Base-by-base conservation (phyloP, 768 basidiomycete species). In the Suillus plorans region DNA sequence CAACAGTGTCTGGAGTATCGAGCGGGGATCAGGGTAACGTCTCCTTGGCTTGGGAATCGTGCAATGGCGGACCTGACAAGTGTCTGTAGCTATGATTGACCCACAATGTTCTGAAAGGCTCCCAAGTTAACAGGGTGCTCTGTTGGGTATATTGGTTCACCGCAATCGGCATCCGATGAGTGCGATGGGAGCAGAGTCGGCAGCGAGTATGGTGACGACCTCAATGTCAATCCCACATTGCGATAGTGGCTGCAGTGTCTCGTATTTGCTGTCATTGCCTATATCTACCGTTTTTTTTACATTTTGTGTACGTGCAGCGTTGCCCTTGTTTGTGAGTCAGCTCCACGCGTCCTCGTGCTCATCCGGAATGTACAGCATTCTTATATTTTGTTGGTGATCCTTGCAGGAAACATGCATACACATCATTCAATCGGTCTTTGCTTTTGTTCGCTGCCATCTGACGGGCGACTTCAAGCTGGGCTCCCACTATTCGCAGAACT, bases 21-120 rank as follows among this genome's bases (percentile, higher is more conserved):
- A 36, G 59, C 25, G 61, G 64, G 72, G 69, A 76, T 69, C 66
- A 70, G 74, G 68, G 69, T 69, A 68, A 65, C 63, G 74, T 75
- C 66, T 66, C 69, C 44, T 68, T 57, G 61, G 67, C 64, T 60
- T 55, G 45, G 44, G 42, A 56, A 64, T 42, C 63, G 4, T 65
- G 64, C 44, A 52, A 42, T 56, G 34, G 58, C 55, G 63, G 20
- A 9, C 22, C 68, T 75, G 49, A 68, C 53, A n/a, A 50, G 37
- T 50, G n/a, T 42, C 42, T 64, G 55, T 42, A 59, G 31, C 18
- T 39, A 25, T 37, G 58, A 59, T 59, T 59, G 39, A 20, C 20
- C 18, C 18, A 1, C 28, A 13, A 20, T 25, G 10, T 31, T 20
- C 16, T 59, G 9, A 18, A 42, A 41, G 20, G 56, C 28, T 58